Evolutionary conservation across 345 rosid species (phyloP).

Genomic region (Lepidium aucheri): DNA sequence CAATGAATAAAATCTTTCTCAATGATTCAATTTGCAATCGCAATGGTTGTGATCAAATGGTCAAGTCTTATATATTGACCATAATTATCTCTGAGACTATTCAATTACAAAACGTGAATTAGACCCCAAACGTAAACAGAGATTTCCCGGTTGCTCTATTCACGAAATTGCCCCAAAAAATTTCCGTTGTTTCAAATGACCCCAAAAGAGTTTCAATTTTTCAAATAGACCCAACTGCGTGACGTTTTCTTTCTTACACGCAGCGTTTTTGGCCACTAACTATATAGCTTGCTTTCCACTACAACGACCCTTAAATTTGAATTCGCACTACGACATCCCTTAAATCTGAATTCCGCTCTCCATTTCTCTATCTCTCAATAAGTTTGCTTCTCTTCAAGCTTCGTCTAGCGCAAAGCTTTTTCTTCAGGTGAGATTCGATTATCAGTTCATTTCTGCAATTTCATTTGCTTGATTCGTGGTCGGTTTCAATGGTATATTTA

Average conservation of each 20-base stretch:
- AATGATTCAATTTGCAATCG: neutral
- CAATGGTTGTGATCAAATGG: neutral
- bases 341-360: constrained; percentile 1
- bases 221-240: neutral
- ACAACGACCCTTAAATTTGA: constrained; percentile 9
- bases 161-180: too few species aligned
- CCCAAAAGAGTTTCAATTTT: neutral
- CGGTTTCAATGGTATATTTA: neutral
- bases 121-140: too few species aligned
- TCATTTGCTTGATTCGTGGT: constrained; percentile 1
- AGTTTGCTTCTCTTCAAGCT: constrained; percentile 8
- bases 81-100: too few species aligned
- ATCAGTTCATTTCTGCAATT: neutral
- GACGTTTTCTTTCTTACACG: neutral
- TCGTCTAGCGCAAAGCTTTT: neutral
- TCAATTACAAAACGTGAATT: too few species aligned
- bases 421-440: neutral
- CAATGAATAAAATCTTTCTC: neutral
- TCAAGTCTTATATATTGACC: neutral
- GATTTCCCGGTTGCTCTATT: too few species aligned
- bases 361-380: neutral
- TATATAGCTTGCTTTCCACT: neutral
- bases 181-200: too few species aligned
- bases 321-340: neutral
- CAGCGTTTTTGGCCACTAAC: neutral